Evolutionary conservation across 768 basidiomycete species (phyloP).

Genomic region (Suillus sp.): DNA sequence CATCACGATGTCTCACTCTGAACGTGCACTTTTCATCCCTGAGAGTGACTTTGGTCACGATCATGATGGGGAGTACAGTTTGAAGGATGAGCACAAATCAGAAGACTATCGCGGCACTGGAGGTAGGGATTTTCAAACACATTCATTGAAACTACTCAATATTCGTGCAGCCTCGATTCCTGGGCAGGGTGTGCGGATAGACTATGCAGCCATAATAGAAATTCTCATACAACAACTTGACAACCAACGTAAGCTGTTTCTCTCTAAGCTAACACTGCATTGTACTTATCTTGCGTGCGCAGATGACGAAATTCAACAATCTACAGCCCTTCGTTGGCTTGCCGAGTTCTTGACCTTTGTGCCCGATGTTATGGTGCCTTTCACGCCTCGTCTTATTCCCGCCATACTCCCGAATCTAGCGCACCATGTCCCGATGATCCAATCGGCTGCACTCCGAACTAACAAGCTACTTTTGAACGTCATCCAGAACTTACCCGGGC

Average conservation of each 20-base stretch:
- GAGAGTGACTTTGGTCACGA: slow-evolving; percentile 44
- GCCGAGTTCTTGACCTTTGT: slow-evolving; percentile 87
- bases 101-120: slow-evolving; percentile 68
- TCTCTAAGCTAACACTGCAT: slow-evolving; percentile 10
- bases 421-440: slow-evolving; percentile 87
- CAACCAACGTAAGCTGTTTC: slow-evolving; percentile 65
- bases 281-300: slow-evolving; percentile 6
- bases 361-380: slow-evolving; percentile 90
- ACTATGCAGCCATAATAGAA: slow-evolving; percentile 90
- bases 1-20: slow-evolving; percentile 56
- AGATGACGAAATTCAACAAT: slow-evolving; percentile 94
- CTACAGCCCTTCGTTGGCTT: slow-evolving; percentile 92
- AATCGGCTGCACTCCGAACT: slow-evolving; percentile 80
- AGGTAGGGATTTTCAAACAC: slow-evolving; percentile 42
- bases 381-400: slow-evolving; percentile 90
- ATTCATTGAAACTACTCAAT: slow-evolving; percentile 14
- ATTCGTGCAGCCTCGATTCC: slow-evolving; percentile 73
- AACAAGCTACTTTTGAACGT: slow-evolving; percentile 85
- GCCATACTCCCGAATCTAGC: slow-evolving; percentile 95
- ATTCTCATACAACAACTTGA: slow-evolving; percentile 89
- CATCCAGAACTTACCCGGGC: slow-evolving; percentile 82
- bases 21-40: slow-evolving; percentile 57
- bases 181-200: slow-evolving; percentile 90
- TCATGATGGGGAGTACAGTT: slow-evolving; percentile 42
- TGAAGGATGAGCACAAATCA: slow-evolving; percentile 46